Conservation (phyloP, 208 protist species). For the Acanthamoeba castellanii region DNA sequence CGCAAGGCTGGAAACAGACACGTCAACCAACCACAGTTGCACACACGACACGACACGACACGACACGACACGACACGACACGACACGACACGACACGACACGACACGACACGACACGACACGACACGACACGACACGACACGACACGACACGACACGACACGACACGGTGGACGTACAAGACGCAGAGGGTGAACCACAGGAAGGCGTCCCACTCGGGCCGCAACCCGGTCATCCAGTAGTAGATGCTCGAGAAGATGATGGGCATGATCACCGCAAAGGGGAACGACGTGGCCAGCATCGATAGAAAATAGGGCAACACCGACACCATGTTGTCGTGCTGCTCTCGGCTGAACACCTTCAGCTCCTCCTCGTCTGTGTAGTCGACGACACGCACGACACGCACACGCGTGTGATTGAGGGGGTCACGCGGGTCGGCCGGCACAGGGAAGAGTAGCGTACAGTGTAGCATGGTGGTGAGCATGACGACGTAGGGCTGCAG, state of each 20-base stretch:
- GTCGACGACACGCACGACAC: not conserved
- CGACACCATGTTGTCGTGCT: conserved; percentile 61
- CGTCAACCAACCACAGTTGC: not conserved
- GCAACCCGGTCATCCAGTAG: conserved; percentile 28
- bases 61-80: no score
- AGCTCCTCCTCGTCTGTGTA: conserved; percentile 20
- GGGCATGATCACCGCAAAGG: conserved; percentile 18
- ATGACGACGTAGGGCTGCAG: conserved; percentile 40
- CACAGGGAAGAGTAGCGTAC: not conserved
- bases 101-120: not conserved
- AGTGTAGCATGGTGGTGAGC: conserved; percentile 54
- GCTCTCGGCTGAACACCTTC: conserved; percentile 47
- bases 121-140: not conserved
- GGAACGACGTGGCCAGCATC: conserved; percentile 31
- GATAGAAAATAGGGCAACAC: conserved; percentile 33
- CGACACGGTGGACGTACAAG: not conserved
- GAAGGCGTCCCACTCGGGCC: conserved; percentile 45
- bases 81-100: not conserved
- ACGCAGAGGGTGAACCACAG: conserved; percentile 31
- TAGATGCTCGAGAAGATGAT: conserved; percentile 49
- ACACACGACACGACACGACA: not conserved
- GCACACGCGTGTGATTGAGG: not conserved
- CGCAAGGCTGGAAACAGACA: not conserved
- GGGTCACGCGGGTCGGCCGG: not conserved
- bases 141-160: not conserved